phyloP scores from a whole-genome alignment of 495 filamentous ascomycete species.

The Articulospora tetracladia region DNA sequence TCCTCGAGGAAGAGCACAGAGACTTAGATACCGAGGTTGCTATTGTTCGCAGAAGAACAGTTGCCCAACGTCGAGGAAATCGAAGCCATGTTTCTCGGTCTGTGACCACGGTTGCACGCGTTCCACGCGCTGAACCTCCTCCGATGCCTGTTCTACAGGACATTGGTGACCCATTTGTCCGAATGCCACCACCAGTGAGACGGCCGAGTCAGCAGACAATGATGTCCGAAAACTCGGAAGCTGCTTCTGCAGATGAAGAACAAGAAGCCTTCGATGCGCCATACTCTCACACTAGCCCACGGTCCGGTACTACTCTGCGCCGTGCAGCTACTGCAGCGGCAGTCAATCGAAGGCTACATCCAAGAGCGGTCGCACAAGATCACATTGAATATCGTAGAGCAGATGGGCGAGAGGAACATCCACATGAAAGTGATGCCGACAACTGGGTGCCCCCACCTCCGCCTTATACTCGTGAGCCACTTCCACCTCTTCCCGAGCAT shows the following conservation, averaged over 20 bases:
- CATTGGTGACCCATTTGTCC: slow-evolving; percentile 15
- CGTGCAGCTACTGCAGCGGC: slow-evolving; percentile 78
- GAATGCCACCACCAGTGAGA: slow-evolving; percentile 29
- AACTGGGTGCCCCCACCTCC: slow-evolving; percentile 94
- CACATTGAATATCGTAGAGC: slow-evolving; percentile 32
- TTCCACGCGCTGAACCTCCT: slow-evolving; percentile 8
- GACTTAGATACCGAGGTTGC: slow-evolving; percentile 81
- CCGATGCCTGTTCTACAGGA: slow-evolving; percentile 14
- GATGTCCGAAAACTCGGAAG: slow-evolving; percentile 27
- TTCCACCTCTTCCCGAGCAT: slow-evolving; percentile 48
- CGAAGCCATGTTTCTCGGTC: slow-evolving; percentile 15
- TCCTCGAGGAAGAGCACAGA: slow-evolving; percentile 68
- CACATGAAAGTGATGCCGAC: slow-evolving; percentile 86
- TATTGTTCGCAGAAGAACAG: slow-evolving; percentile 71
- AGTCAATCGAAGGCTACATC: slow-evolving; percentile 59
- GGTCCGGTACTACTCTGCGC: slow-evolving; percentile 68
- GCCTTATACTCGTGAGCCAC: slow-evolving; percentile 68
- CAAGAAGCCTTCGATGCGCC: slow-evolving; percentile 61
- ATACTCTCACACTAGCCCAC: slow-evolving; percentile 75
- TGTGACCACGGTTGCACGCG: slow-evolving; percentile 7
- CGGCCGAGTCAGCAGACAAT: slow-evolving; percentile 16
- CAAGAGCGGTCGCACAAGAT: slow-evolving; percentile 26
- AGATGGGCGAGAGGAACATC: slow-evolving; percentile 64
- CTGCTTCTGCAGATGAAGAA: slow-evolving; percentile 42
- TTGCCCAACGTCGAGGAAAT: slow-evolving; percentile 46